Evolutionary conservation across 2,329 filamentous ascomycete species (phyloP).

Genomic region (Fusarium avenaceum): DNA sequence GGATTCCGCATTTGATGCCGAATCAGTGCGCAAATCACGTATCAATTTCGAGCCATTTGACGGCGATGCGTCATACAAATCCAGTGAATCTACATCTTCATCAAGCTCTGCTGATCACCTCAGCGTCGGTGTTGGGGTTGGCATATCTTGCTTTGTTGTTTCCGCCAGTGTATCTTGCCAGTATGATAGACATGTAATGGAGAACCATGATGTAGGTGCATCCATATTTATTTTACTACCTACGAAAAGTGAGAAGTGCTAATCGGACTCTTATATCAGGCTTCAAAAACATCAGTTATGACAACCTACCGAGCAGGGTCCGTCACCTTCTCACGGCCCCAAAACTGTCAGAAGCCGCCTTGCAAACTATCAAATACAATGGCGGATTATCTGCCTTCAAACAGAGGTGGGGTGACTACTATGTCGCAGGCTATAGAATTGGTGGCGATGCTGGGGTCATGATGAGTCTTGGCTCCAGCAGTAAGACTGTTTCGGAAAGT

Average conservation of each 20-base stretch:
- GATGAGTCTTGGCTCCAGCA: neutral
- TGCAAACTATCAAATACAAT: neutral
- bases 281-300: constrained; percentile 8
- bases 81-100: neutral
- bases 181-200: constrained; percentile 2
- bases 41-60: neutral
- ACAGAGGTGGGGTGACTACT: neutral
- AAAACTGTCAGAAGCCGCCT: neutral
- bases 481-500: neutral
- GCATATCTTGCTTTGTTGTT: neutral
- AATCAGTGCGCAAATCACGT: neutral
- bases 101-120: neutral
- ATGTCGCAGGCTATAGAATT: neutral
- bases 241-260: neutral
- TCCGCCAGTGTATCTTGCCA: constrained; percentile 2
- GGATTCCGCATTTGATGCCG: neutral
- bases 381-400: neutral
- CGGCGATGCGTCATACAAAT: neutral
- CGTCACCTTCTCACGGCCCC: neutral
- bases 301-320: constrained; percentile 4
- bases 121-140: constrained; percentile 1
- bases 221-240: too few species aligned
- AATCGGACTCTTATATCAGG: neutral
- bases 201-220: neutral
- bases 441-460: neutral